These are phyloP conservation scores for Penicillium salamii DNA, from an alignment of 495 filamentous ascomycete genomes.

Conservation along the genomic window DNA sequence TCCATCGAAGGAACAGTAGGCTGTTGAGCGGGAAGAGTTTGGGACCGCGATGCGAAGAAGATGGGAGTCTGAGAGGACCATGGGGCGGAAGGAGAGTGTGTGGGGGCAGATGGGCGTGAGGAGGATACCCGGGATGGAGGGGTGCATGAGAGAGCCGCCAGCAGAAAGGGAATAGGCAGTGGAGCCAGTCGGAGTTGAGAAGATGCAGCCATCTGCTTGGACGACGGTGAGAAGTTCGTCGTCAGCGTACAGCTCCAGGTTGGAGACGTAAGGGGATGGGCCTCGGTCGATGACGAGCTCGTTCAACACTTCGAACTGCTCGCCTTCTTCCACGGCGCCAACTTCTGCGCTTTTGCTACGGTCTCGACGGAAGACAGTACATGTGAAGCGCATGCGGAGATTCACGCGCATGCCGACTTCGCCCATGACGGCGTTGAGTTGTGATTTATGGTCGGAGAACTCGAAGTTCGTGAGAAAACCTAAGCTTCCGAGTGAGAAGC, in stretches of 20 bases:
- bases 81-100: conserved; percentile 92
- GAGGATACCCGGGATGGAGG: conserved; percentile 95
- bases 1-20: conserved; percentile 95
- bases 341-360: conserved; percentile 42
- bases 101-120: conserved; percentile 97
- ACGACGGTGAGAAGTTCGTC: conserved; percentile 90
- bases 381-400: conserved; percentile 95
- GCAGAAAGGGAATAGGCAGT: conserved; percentile 96
- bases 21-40: conserved; percentile 77
- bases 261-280: conserved; percentile 94
- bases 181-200: conserved; percentile 91
- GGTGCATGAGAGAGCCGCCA: conserved; percentile 92
- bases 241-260: conserved; percentile 90
- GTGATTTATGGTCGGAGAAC: conserved; percentile 75
- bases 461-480: conserved; percentile 94
- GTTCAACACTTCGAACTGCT: conserved; percentile 94
- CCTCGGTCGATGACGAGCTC: conserved; percentile 97
- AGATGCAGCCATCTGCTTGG: conserved; percentile 95
- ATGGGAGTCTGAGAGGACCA: conserved; percentile 97
- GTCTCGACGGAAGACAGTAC: conserved; percentile 75
- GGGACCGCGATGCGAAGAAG: conserved; percentile 86
- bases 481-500: conserved; percentile 83
- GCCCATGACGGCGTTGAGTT: conserved; percentile 82
- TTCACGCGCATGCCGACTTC: conserved; percentile 92
- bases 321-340: conserved; percentile 63